Conservation (phyloP, 345 rosid species). For the Melaleuca alternifolia region DNA sequence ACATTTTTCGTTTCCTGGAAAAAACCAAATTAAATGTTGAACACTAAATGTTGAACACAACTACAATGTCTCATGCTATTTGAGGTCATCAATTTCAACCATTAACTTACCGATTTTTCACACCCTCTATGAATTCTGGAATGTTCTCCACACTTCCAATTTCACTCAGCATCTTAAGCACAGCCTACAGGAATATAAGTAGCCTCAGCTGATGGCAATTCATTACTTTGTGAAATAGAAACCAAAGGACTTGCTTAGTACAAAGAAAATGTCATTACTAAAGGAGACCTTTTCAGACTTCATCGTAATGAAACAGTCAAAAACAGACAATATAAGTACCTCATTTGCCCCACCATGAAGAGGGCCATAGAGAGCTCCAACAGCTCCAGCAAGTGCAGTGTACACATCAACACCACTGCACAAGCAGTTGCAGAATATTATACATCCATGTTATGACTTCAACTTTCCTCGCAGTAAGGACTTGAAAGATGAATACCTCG, state of each 20-base stretch:
- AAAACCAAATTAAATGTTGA: neutral
- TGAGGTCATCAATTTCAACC: neutral
- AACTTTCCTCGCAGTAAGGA: neutral
- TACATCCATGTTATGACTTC: neutral
- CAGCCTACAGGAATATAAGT: conserved; percentile 48
- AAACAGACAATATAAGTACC: conserved; percentile 18
- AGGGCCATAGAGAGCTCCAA: conserved; percentile 94
- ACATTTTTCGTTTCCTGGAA: conserved; percentile 88
- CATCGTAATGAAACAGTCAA: neutral
- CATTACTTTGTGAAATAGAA: neutral
- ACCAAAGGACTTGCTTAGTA: neutral
- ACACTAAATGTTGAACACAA: neutral
- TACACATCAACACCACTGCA: conserved; percentile 91
- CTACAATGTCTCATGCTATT: neutral
- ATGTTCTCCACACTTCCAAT: conserved; percentile 87
- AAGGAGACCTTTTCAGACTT: neutral
- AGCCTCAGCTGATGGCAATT: neutral
- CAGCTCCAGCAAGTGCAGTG: conserved; percentile 92
- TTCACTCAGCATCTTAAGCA: conserved; percentile 92
- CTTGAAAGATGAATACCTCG: conserved; percentile 40
- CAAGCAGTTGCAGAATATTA: neutral
- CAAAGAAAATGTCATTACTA: neutral
- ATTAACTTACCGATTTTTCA: conserved; percentile 64
- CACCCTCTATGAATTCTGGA: conserved; percentile 90
- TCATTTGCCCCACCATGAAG: conserved; percentile 99